Evolutionary conservation across 108 stramenopile genomes (phyloP).

Genomic region (Epipyxis sp.): DNA sequence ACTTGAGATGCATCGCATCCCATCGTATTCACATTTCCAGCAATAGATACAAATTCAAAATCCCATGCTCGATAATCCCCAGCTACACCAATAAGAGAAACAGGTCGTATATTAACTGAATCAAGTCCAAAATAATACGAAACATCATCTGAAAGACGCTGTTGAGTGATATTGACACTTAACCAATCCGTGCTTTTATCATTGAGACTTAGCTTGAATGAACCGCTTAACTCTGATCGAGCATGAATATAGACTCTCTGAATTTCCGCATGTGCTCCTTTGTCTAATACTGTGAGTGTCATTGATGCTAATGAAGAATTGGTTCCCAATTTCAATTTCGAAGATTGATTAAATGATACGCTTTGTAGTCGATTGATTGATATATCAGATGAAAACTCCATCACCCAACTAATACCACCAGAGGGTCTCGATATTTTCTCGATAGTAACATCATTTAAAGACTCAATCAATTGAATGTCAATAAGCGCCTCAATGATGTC

Average conservation of each 20-base stretch:
- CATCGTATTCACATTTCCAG: background rate
- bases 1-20: conserved; percentile 16
- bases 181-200: background rate
- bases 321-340: too few relatives aligned
- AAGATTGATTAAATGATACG: too few relatives aligned
- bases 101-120: background rate
- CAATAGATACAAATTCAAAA: conserved; percentile 14
- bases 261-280: background rate
- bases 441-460: background rate
- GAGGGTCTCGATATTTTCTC: background rate
- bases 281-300: too few relatives aligned
- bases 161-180: conserved; percentile 12
- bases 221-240: background rate
- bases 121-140: conserved; percentile 11
- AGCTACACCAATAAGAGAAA: background rate
- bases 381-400: background rate
- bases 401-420: background rate
- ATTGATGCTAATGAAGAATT: too few relatives aligned
- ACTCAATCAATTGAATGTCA: background rate
- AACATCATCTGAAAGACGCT: conserved; percentile 9
- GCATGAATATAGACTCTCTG: conserved; percentile 13
- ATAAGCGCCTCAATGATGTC: background rate
- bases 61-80: conserved; percentile 32
- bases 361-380: too few relatives aligned
- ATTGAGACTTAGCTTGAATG: background rate